Percentiles rank a stretch among this genome's conserved stretches.
Conservation (phyloP, 495 filamentous ascomycete genomes). For the Polyplosphaeria fusca region DNA sequence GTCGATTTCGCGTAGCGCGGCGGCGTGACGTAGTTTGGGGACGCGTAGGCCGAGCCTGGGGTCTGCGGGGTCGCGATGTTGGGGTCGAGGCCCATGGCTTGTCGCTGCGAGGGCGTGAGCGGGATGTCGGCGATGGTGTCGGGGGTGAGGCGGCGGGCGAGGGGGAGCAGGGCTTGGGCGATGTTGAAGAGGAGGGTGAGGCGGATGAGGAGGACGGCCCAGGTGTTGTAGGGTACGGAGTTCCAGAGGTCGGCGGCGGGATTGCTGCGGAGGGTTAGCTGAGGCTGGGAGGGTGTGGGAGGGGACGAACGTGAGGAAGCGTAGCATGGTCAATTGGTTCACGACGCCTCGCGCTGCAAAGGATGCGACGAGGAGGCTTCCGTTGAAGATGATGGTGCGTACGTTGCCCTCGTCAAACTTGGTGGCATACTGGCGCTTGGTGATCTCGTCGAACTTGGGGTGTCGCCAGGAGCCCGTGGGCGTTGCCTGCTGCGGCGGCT, state of each 20-base stretch:
- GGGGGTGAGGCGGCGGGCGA: slow-evolving; percentile 54
- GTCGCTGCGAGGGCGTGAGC: slow-evolving; percentile 83
- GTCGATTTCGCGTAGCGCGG: slow-evolving; percentile 79
- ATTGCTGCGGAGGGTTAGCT: slow-evolving; percentile 18
- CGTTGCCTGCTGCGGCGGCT: slow-evolving; percentile 9
- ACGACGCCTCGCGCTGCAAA: slow-evolving; percentile 2
- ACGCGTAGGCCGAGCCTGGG: slow-evolving; percentile 44
- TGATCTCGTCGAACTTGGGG: slow-evolving; percentile 34
- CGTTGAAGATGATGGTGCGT: slow-evolving; percentile 17
- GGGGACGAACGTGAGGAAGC: slow-evolving; percentile 5
- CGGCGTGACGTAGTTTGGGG: slow-evolving; percentile 70
- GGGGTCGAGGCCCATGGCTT: slow-evolving; percentile 77
- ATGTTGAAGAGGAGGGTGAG: slow-evolving; percentile 65
- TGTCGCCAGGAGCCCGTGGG: slow-evolving; percentile 31
- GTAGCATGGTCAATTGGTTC: slow-evolving; percentile 5
- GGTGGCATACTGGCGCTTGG: slow-evolving; percentile 29
- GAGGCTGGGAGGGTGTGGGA: slow-evolving; percentile 3
- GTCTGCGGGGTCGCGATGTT: slow-evolving; percentile 69
- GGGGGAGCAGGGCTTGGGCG: slow-evolving; percentile 59
- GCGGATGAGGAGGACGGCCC: slow-evolving; percentile 42
- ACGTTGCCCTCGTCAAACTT: slow-evolving; percentile 33
- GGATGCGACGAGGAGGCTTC: slow-evolving; percentile 10
- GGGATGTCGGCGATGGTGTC: slow-evolving; percentile 87
- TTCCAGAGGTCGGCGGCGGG: not conserved
- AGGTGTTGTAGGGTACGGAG: slow-evolving; percentile 3